Evolutionary conservation across 2,329 filamentous ascomycete genomes (phyloP), one percentile per base, ranked within the genome.

Genomic region (Fusarium sp.): DNA sequence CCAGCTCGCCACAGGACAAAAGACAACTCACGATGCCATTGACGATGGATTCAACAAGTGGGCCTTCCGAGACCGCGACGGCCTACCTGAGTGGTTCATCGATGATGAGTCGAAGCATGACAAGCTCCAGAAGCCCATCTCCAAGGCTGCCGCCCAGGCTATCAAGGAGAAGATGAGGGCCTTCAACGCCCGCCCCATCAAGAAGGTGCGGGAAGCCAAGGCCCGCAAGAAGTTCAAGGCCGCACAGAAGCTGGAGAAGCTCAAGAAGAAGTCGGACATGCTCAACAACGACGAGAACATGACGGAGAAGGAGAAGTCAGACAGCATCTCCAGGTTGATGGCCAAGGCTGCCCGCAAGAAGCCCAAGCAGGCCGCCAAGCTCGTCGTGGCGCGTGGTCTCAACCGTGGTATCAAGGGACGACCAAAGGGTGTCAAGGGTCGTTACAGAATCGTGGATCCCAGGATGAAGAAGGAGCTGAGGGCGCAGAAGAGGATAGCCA

Each of bases 161-260:
- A 98, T 99, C 86, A 95, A 97, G 83, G 96, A 98, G 80, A 99
- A 99, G 85, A 82, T 94, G 81, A 93, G 96, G 35, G 95, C 97
- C 1, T 90, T 97, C 78, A 98, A 99, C 82, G 97, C 96, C 9
- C 92, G 97, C 35, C 97, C 97, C 1, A 98, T 98, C 90, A 99
- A 99, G 89, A 99, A 99, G 88, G 97, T 99, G 35, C 93, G 94
- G 77, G 97, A 99, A 85, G 97, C 97, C 27, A 95, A 97, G 85
- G 96, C 95, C 39, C 90, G 97, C 69, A 99, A 99, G 92, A 98
- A 98, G 87, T 93, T 98, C 84, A 97, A 97, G 89, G 92, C 95
- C 10, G 96, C 95, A 1, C 94, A 97, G 84, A 90, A 91, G 67
- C 85, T 99, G 33, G 97, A 99, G 89, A 98, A 98, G 86, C 86